Percentiles rank a stretch among this genome's conserved stretches.
phyloP scores from a whole-genome alignment of 305 asterid species.

The Nicotiana rustica region DNA sequence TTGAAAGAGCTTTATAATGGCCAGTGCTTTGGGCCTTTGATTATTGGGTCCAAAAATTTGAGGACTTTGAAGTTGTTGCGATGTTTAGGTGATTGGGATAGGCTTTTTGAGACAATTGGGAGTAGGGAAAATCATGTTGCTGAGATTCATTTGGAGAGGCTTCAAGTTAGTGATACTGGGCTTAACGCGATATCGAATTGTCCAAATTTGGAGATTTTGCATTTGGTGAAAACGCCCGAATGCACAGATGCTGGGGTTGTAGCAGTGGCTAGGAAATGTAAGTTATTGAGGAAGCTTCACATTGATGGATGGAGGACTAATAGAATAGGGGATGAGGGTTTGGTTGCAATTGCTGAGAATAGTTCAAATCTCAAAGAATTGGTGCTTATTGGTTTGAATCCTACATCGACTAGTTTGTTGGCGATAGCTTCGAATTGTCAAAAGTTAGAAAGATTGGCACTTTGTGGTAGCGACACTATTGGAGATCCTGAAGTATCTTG shows the following conservation, averaged over 20 bases:
- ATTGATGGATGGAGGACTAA: conserved; percentile 78
- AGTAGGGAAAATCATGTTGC: conserved; percentile 50
- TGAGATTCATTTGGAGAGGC: conserved; percentile 70
- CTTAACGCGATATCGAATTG: conserved; percentile 54
- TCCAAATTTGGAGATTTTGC: conserved; percentile 59
- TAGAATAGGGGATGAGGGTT: conserved; percentile 66
- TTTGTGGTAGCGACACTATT: conserved; percentile 70
- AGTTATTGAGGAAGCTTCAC: conserved; percentile 68
- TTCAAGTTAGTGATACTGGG: conserved; percentile 66
- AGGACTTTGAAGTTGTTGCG: conserved; percentile 56
- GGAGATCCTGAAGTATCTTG: conserved; percentile 65
- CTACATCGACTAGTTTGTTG: conserved; percentile 53
- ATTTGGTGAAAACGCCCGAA: conserved; percentile 64
- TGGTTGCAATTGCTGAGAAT: conserved; percentile 58
- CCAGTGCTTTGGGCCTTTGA: conserved; percentile 58
- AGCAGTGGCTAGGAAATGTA: conserved; percentile 64
- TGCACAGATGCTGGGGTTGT: conserved; percentile 62
- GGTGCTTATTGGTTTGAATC: conserved; percentile 68
- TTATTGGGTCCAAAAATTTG: conserved; percentile 57
- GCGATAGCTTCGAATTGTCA: conserved; percentile 58
- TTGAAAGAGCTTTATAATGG: conserved; percentile 69
- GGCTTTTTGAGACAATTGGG: conserved; percentile 49
- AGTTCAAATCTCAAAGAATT: conserved; percentile 62
- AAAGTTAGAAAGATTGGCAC: conserved; percentile 65
- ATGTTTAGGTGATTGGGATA: conserved; percentile 74